These are phyloP conservation scores for Licmophora abbreviata DNA, from an alignment of 108 stramenopile species.

Conservation along the genomic window DNA sequence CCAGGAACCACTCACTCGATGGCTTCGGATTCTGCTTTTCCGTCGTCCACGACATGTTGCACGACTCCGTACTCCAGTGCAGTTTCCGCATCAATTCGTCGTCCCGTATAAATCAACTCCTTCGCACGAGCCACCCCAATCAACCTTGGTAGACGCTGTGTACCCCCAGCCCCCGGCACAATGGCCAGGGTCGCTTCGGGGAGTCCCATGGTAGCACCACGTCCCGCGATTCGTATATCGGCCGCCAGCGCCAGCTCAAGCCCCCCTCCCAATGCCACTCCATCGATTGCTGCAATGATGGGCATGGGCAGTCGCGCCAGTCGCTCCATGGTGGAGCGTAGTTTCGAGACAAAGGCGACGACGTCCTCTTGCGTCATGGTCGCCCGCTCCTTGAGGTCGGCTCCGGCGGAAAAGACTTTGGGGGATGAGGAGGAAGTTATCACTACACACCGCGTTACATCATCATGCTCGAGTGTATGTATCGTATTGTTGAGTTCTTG, in stretches of 20 bases:
- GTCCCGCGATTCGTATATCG: slow-evolving; percentile 57
- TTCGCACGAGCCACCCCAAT: slow-evolving; percentile 57
- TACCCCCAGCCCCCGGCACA: slow-evolving; percentile 81
- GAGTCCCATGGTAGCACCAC: slow-evolving; percentile 52
- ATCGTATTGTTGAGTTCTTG: slow-evolving; percentile 22
- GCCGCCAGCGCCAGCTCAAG: slow-evolving; percentile 70
- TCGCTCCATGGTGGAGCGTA: slow-evolving; percentile 52
- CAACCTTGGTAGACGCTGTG: slow-evolving; percentile 64
- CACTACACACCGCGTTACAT: slow-evolving; percentile 40
- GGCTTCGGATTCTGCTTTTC: slow-evolving; percentile 5
- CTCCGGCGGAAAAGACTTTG: slow-evolving; percentile 84
- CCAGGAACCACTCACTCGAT: slow-evolving; percentile 4
- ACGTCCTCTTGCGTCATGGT: slow-evolving; percentile 60
- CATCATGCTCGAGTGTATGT: slow-evolving; percentile 13
- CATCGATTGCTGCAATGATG: slow-evolving; percentile 70
- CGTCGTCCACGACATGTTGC: slow-evolving; percentile 30
- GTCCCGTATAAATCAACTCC: slow-evolving; percentile 66
- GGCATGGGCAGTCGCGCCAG: slow-evolving; percentile 55
- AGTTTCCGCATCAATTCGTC: slow-evolving; percentile 26
- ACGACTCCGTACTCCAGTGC: slow-evolving; percentile 53
- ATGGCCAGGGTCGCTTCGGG: slow-evolving; percentile 80
- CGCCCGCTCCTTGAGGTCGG: slow-evolving; percentile 74
- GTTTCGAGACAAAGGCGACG: slow-evolving; percentile 39
- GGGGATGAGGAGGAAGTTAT: slow-evolving; percentile 40
- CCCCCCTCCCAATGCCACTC: slow-evolving; percentile 79